Evolutionary conservation across 1,284 basidiomycete genomes (phyloP), one percentile per base, ranked within the genome.

Genomic region (Tausonia pullulans): DNA sequence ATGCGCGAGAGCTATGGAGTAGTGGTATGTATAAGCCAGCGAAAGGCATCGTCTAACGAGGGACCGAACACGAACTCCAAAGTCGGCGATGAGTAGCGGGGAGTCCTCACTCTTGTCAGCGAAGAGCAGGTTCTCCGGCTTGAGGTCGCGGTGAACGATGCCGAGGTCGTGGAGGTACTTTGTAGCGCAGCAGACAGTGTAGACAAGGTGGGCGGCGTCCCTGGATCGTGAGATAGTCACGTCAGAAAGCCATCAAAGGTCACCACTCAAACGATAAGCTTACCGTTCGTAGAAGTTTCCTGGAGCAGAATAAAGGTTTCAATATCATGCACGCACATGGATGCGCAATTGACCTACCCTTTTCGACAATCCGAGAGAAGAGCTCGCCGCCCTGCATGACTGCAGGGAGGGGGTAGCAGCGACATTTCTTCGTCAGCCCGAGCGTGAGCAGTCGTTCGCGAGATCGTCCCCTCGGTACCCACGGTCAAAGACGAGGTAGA

Each of bases 101-200:
- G 93, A 87, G 64, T 94, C 87, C 73, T 98, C 93, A 4, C 84
- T 87, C 71, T 85, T 84, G 53, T 88, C 87, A 66, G 90, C 85
- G 84, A 98, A 98, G 39, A 98, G 81, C 39, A 98, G 81, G 77
- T 98, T 98, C 78, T 98, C 95, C 5, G 95, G 95, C 76, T 98
- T 98, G 69, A 98, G 66, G 43, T 56, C 49, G 71, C 95, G 83
- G 74, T 98, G 95, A 16, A 98, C 95, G 72, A 98, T 94, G 7
- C 90, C 93, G 69, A 87, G 84, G 57, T 85, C 83, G 74, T 98
- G 95, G 63, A 98, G 87, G 76, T 98, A 96, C 69, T 88, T 84
- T 67, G 98, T 93, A 2, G 93, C 87, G 51, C 82, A 81, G 70
- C 90, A 83, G 73, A 98, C 88, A 4, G 88, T 94, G 61, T 89